Evolutionary conservation across 257 asterid species (phyloP).

Genomic region (Solanum pinnatisectum): DNA sequence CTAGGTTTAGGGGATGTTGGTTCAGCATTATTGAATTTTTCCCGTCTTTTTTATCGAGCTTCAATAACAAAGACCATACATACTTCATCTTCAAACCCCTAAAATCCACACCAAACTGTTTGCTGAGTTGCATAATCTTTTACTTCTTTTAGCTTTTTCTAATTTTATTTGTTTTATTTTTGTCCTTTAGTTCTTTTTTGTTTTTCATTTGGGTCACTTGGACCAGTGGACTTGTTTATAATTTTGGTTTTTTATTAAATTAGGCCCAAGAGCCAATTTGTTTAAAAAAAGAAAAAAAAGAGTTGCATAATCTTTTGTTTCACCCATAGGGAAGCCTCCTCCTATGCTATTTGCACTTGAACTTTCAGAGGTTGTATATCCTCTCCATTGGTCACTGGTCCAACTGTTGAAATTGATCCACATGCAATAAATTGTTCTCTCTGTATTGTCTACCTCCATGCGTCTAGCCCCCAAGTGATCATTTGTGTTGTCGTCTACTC

Average conservation of each 20-base stretch:
- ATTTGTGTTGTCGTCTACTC: background rate
- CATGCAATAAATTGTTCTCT: background rate
- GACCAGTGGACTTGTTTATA: too few relatives aligned
- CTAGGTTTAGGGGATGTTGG: background rate
- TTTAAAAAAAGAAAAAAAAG: too few relatives aligned
- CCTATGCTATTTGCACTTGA: background rate
- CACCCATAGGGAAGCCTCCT: background rate
- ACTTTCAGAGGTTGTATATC: background rate
- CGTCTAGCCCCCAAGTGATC: background rate
- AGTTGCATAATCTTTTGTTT: background rate
- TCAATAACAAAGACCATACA: background rate
- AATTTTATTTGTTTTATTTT: too few relatives aligned
- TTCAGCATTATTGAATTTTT: background rate
- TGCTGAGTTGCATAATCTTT: too few relatives aligned
- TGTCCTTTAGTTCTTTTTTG: too few relatives aligned
- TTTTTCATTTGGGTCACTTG: too few relatives aligned
- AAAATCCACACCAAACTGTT: background rate
- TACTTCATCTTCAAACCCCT: background rate
- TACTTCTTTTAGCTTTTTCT: too few relatives aligned
- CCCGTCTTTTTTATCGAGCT: background rate
- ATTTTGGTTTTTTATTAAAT: too few relatives aligned
- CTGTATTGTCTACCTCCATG: background rate
- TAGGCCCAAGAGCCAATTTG: too few relatives aligned
- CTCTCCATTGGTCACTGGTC: background rate
- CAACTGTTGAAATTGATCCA: background rate